A percentile compares a stretch with the other conserved stretches of the same genome.
These are phyloP conservation scores for Entophlyctis luteolus DNA, from an alignment of 192 early-diverging fungal genomes.

Conservation along the genomic window DNA sequence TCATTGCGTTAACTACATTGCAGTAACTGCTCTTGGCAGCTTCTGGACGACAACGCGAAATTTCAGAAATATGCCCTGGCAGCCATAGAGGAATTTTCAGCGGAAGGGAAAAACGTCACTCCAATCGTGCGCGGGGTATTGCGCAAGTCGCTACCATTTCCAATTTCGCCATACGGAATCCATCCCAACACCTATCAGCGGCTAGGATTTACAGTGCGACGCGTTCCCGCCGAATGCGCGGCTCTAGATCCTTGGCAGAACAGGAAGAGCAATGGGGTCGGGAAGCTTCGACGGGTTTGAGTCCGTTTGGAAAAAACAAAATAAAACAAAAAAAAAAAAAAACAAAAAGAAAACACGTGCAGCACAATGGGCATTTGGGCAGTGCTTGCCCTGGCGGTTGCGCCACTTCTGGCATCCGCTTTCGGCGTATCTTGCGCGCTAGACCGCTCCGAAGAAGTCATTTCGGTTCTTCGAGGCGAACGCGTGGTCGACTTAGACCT, in stretches of 20 bases:
- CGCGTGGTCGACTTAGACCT: not conserved
- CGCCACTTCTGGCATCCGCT: not conserved
- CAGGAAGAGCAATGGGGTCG: not conserved
- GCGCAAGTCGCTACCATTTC: slow-evolving; percentile 4
- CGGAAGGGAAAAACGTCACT: slow-evolving; percentile 32
- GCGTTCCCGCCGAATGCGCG: slow-evolving; percentile 1
- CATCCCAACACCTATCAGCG: slow-evolving; percentile 15
- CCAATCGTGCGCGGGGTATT: slow-evolving; percentile 30
- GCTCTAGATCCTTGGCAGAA: slow-evolving; percentile 3
- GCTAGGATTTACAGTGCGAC: slow-evolving; percentile 14
- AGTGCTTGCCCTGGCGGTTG: no score
- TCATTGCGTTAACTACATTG: not conserved
- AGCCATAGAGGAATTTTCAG: slow-evolving; percentile 29
- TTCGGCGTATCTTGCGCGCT: not conserved
- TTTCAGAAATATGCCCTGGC: slow-evolving; percentile 34
- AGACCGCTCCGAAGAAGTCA: not conserved
- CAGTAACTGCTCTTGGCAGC: not conserved
- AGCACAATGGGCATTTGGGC: no score
- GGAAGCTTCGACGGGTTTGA: no score
- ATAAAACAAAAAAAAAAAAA: no score
- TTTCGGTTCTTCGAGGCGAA: not conserved
- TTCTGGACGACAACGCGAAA: slow-evolving; percentile 24
- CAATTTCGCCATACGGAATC: not conserved
- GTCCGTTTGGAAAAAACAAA: no score
- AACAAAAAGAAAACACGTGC: no score